phyloP scores from a whole-genome alignment of 306 rosid species.

The Cotoneaster glaucophyllus region DNA sequence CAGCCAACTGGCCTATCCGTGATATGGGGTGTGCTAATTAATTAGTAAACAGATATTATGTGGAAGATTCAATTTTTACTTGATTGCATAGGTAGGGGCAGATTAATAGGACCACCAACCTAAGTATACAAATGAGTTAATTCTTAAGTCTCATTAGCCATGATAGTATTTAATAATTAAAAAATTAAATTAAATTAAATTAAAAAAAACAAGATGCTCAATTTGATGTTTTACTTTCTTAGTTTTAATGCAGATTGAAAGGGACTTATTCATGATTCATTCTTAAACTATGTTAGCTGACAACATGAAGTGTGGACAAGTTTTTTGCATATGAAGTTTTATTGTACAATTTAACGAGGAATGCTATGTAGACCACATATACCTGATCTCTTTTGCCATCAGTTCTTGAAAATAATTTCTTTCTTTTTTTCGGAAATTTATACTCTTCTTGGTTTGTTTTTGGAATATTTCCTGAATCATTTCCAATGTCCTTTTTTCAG shows the following conservation, averaged over 20 bases:
- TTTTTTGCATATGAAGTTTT: not conserved
- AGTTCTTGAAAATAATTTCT: not conserved
- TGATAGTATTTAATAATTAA: not conserved
- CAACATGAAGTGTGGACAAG: not conserved
- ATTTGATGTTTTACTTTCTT: too few species aligned
- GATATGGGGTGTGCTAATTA: not conserved
- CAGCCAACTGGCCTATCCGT: too few species aligned
- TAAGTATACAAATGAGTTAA: not conserved
- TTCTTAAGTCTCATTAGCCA: not conserved
- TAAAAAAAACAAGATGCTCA: too few species aligned
- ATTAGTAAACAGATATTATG: not conserved
- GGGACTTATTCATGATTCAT: not conserved
- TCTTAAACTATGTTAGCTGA: not conserved
- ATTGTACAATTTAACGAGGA: not conserved
- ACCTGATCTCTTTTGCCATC: not conserved
- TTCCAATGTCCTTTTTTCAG: constrained; percentile 28
- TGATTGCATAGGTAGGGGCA: too few species aligned
- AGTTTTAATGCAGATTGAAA: not conserved
- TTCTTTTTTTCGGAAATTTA: not conserved
- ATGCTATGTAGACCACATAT: not conserved
- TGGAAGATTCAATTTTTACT: too few species aligned
- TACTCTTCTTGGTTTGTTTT: not conserved
- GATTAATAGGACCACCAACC: too few species aligned
- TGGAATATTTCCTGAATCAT: not conserved
- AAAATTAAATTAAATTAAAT: too few species aligned